Base-by-base conservation (phyloP, 2,329 filamentous ascomycete genomes). In the Rasamsonia emersonii region DNA sequence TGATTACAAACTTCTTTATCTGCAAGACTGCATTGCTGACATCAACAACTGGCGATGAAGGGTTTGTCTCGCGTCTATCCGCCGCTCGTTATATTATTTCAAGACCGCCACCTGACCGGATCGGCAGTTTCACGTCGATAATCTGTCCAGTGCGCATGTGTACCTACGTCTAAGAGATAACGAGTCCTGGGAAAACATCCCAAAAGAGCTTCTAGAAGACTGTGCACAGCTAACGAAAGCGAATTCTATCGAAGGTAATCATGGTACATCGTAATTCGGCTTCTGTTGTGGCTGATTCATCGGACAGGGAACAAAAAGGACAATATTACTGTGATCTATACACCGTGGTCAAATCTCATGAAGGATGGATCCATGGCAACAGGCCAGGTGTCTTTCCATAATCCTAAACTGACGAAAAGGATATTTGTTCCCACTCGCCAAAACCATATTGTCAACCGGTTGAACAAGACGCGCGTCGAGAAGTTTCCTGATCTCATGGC, bases 181-280 rank as follows among this genome's bases (percentile, higher is more conserved):
- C 36, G 77, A 91, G 45, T 69, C 73, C 24, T 98, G 91, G 91
- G 86, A 95, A 30, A 62, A 70, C 25, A 85, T 98, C 37, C 78
- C 84, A 0, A 54, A 76, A 39, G 74, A 75, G 3, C 70, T 98
- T 17, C 56, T 98, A 38, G 75, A 71, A 44, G 91, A 98, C 61
- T 86, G 91, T 49, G 91, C 84, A n/a, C 91, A 98, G 61, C 70
- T 98, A 49, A 98, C 91, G 36, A 98, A 98, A 64, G 91, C 91
- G 41, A 98, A 98, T 64, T 95, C 86, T 36, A 98, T 98, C 49
- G 91, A 98, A 68, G 91, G 84, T 81, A 51, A 40, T n/a, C 9
- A 13, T n/a, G 4, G 13, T n/a, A n/a, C n/a, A n/a, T n/a, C n/a
- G n/a, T n/a, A n/a, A n/a, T n/a, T n/a, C n/a, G n/a, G n/a, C n/a